phyloP scores from a whole-genome alignment of 129 eudicot genomes.

The Sambucus nigra region DNA sequence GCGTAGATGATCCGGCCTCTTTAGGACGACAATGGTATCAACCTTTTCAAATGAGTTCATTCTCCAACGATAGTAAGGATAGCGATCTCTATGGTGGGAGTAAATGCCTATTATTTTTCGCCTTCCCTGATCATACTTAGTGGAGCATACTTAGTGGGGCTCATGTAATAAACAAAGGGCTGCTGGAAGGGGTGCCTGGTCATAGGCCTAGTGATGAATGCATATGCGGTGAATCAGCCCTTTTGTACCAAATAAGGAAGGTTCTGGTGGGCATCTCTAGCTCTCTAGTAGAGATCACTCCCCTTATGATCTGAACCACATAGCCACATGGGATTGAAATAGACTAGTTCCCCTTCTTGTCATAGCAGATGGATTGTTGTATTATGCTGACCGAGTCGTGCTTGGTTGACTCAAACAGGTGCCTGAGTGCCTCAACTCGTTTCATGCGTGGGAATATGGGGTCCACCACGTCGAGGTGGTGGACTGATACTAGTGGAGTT shows the following conservation, averaged over 20 bases:
- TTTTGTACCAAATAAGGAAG: constrained; percentile 66
- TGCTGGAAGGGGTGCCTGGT: constrained; percentile 56
- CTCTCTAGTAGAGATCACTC: constrained; percentile 59
- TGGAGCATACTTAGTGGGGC: constrained; percentile 18
- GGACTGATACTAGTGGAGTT: constrained; percentile 68
- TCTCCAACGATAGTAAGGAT: constrained; percentile 40
- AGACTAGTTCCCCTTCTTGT: constrained; percentile 50
- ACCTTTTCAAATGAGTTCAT: constrained; percentile 30
- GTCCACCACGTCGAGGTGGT: constrained; percentile 77
- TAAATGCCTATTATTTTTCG: constrained; percentile 34
- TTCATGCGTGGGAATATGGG: constrained; percentile 60
- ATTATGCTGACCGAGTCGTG: constrained; percentile 57
- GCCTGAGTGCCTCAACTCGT: constrained; percentile 36
- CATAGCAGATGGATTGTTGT: constrained; percentile 78
- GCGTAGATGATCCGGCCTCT: constrained; percentile 25
- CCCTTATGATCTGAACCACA: constrained; percentile 56
- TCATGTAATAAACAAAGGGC: constrained; percentile 52
- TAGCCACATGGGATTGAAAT: constrained; percentile 75
- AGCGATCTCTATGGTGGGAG: constrained; percentile 13
- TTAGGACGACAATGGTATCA: constrained; percentile 30
- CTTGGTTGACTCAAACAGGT: constrained; percentile 35
- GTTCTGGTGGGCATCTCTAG: constrained; percentile 66
- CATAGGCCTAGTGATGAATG: constrained; percentile 70
- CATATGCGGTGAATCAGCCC: constrained; percentile 69
- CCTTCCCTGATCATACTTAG: constrained; percentile 29